Base-by-base conservation (phyloP, 441 rosid species). In the Lepidium campestre region DNA sequence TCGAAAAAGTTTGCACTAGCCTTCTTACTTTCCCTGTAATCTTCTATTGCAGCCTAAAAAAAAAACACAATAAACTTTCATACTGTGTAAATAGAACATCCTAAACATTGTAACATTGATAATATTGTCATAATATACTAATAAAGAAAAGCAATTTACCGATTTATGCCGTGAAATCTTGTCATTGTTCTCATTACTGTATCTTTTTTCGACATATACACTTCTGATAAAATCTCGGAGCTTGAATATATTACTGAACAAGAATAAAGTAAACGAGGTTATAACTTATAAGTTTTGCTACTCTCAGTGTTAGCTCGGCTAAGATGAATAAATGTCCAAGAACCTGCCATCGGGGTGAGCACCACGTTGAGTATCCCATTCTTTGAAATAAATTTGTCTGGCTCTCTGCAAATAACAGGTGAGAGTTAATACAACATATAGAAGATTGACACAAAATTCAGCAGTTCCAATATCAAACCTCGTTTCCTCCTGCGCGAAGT, bases 401-500 rank as follows among this genome's bases (percentile, higher is more conserved):
- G 92, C 99, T 78, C 86, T 78, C 97, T 90, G 56, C 64, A 31
- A 63, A 71, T 40, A 39, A 17, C 27, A 17, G 49, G 53, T 10
- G 19, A 10, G 40, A 40, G 17, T 12, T 54, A 27, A 25, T 29
- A 39, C 29, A 31, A 50, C 12, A 54, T 34, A 34, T 45, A 10
- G 2, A 22, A 47, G 67, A 31, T 9, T 9, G 34, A 57, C 2
- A 19, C 15, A 34, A 62, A 14, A 23, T 35, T 45, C 17, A 37
- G 12, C 3, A 19, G 42, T 57, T 65, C 27, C 0, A 50, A 27
- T 13, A 36, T 44, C 55, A 61, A 48, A 89, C 99, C 97, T 88
- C 92, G 78, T 94, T 94, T 57, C 97, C 99, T 45, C 82, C 97
- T 2, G 85, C 92, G 56, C 84, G 88, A 73, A 94, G 94, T 50